phyloP scores from a whole-genome alignment of 768 basidiomycete species.

The Psilocybe azurescens region DNA sequence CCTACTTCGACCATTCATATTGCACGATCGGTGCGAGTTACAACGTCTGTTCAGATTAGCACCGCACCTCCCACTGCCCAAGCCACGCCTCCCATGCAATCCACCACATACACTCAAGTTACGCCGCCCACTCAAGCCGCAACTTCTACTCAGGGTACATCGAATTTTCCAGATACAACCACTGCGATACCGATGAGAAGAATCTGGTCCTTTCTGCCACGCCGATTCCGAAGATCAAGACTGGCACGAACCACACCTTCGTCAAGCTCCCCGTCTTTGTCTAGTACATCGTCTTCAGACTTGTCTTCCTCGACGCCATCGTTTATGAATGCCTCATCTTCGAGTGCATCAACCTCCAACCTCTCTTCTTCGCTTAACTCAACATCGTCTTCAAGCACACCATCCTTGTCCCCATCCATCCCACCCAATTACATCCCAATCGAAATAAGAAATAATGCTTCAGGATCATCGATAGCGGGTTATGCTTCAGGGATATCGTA shows the following conservation, averaged over 20 bases:
- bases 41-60: background rate
- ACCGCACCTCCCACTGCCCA: no score
- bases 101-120: background rate
- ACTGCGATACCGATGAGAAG: background rate
- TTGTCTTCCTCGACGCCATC: background rate
- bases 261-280: no score
- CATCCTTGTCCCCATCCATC: no score
- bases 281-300: background rate
- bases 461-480: background rate
- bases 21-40: no score
- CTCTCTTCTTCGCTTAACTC: no score
- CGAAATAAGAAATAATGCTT: background rate
- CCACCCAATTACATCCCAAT: background rate
- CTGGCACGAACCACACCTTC: background rate
- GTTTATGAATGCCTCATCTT: no score
- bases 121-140: background rate
- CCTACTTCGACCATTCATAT: no score
- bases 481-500: background rate
- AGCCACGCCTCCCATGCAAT: background rate
- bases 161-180: background rate
- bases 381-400: no score
- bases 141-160: no score
- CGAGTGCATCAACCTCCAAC: no score
- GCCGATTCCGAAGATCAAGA: background rate
- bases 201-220: background rate